Base-by-base conservation (phyloP, 2,329 filamentous ascomycete genomes). In the Lecanicillium sp. region DNA sequence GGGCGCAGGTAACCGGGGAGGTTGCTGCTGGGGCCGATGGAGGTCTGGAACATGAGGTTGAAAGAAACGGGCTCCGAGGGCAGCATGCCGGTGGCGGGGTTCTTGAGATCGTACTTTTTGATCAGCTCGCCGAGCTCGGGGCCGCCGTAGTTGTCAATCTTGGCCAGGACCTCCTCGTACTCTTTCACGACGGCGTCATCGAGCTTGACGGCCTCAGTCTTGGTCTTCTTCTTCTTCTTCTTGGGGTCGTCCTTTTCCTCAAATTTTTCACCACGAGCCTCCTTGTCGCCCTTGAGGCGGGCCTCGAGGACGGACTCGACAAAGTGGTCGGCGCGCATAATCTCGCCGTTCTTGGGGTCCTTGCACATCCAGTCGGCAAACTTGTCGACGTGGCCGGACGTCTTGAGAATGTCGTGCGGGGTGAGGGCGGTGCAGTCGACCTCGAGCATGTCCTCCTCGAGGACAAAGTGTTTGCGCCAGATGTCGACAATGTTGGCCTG, bases 281-380 rank as follows among this genome's bases (percentile, higher is more conserved):
- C 85, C 74, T 93, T 93, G 73, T 97, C 83, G 45, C 88, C 90
- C 69, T 90, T 91, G 52, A 98, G 71, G 32, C 93, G 79, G 40
- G 81, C 74, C 73, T 96, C 90, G 44, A 98, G 80, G 30, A 96
- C 83, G 60, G 95, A 88, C 75, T 97, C 90, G 56, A 98, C 90
- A 60, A 97, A 81, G 73, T 98, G 93, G 64, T 98, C 93, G 50
- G 93, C 90, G 58, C 93, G 83, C 65, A 98, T 83, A 62, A 96
- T 95, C 68, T 98, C 93, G 64, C 93, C 93, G 60, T 86, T 95
- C 78, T 95, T 94, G 54, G 91, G 89, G 68, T 98, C 93, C 70
- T 95, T 95, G 83, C 88, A 95, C 90, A 97, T 96, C 88, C 87
- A 97, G 68, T 97, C 91, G 68, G 89, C 87, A 63, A 97, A 97